A percentile compares a stretch with the other conserved stretches of the same genome.
Evolutionary conservation across 352 stramenopile genomes (phyloP).

Genomic region (Globisporangium abappressorium): DNA sequence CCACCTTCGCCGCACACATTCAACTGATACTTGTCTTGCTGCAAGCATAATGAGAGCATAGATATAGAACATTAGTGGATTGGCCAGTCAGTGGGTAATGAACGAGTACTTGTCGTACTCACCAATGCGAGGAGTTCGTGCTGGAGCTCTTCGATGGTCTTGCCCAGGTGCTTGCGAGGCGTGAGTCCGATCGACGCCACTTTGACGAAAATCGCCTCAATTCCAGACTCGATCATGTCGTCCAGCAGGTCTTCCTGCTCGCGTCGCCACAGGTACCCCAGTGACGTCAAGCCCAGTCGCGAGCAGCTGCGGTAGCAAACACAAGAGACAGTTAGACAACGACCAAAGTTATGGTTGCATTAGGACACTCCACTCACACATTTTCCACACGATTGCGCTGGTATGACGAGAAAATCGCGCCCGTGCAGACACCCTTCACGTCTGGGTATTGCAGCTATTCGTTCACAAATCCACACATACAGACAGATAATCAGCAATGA

Average conservation of each 20-base stretch:
- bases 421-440: constrained; percentile 92
- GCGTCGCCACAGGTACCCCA: constrained; percentile 96
- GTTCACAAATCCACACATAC: neutral
- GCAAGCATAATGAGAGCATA: neutral
- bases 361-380: constrained; percentile 46
- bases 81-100: no score
- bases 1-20: constrained; percentile 98
- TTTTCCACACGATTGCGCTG: constrained; percentile 98
- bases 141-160: constrained; percentile 86
- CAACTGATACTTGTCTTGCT: constrained; percentile 95
- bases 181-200: constrained; percentile 92
- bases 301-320: constrained; percentile 56
- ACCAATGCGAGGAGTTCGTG: constrained; percentile 89
- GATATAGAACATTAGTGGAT: neutral
- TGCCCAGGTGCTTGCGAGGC: constrained; percentile 78
- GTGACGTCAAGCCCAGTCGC: constrained; percentile 91
- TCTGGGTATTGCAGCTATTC: constrained; percentile 61
- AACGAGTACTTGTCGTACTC: neutral
- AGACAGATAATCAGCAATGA: neutral
- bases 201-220: constrained; percentile 97
- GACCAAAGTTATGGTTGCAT: neutral
- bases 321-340: constrained; percentile 2
- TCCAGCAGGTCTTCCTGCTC: constrained; percentile 91
- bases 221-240: constrained; percentile 92
- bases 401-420: constrained; percentile 99